Conservation (phyloP, 306 rosid species). For the Pterocarpus santalinus region DNA sequence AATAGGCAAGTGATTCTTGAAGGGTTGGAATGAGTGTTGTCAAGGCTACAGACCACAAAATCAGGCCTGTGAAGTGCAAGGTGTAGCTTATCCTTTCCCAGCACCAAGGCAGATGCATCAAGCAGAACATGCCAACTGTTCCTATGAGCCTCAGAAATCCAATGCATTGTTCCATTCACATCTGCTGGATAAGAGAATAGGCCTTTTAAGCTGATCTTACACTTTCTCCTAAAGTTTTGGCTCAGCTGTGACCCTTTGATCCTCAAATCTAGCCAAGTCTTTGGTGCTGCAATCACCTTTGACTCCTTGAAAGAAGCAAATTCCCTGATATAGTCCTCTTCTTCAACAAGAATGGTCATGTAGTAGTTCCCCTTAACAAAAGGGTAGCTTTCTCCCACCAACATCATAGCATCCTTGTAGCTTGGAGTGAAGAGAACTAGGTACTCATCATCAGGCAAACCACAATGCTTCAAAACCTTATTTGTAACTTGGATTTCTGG, state of each 20-base stretch:
- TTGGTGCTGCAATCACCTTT: slow-evolving; percentile 71
- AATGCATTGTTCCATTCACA: slow-evolving; percentile 82
- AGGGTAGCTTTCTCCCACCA: slow-evolving; percentile 85
- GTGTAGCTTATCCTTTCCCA: slow-evolving; percentile 71
- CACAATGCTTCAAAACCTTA: slow-evolving; percentile 81
- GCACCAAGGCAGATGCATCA: slow-evolving; percentile 76
- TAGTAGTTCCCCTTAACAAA: slow-evolving; percentile 73
- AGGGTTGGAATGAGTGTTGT: slow-evolving; percentile 72
- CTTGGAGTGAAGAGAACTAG: slow-evolving; percentile 81
- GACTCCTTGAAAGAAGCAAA: slow-evolving; percentile 79
- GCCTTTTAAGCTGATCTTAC: slow-evolving; percentile 82
- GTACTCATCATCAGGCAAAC: slow-evolving; percentile 76
- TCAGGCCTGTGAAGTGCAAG: slow-evolving; percentile 87
- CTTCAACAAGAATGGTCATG: slow-evolving; percentile 65
- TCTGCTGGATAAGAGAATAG: slow-evolving; percentile 81
- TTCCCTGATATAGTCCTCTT: slow-evolving; percentile 67
- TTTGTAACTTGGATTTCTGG: slow-evolving; percentile 77
- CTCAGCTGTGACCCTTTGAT: slow-evolving; percentile 87
- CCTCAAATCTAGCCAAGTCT: slow-evolving; percentile 81
- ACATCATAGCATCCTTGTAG: slow-evolving; percentile 76
- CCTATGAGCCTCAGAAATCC: slow-evolving; percentile 94
- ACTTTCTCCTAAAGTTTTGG: slow-evolving; percentile 83
- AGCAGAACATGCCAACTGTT: slow-evolving; percentile 93
- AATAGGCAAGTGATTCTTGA: slow-evolving; percentile 84
- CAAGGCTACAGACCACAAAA: slow-evolving; percentile 79